Evolutionary conservation across 306 rosid genomes (phyloP).

Genomic region (Elaeagnus macrophylla): DNA sequence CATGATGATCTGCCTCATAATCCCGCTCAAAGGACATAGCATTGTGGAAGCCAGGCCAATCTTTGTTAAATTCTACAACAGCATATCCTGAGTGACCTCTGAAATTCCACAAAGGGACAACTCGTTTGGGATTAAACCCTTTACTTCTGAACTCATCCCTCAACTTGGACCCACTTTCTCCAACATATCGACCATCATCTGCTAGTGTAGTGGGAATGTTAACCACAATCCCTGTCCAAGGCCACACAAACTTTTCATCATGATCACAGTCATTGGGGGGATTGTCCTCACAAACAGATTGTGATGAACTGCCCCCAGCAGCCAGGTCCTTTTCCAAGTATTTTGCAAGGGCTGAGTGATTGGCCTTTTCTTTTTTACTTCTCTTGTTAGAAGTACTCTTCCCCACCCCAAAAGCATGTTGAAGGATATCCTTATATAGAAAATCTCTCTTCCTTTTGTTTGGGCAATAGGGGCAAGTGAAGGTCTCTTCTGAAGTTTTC

Average conservation of each 20-base stretch:
- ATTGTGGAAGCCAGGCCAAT: constrained; percentile 67
- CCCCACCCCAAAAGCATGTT: constrained; percentile 91
- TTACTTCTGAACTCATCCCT: constrained; percentile 66
- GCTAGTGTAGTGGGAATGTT: constrained; percentile 61
- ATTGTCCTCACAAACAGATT: constrained; percentile 31
- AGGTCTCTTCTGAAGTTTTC: constrained; percentile 42
- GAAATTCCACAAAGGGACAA: constrained; percentile 48
- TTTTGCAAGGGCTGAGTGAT: constrained; percentile 65
- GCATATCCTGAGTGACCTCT: constrained; percentile 82
- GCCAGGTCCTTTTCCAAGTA: constrained; percentile 55
- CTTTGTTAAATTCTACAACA: constrained; percentile 67
- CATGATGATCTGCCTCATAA: constrained; percentile 61
- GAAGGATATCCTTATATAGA: constrained; percentile 54
- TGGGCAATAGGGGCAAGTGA: constrained; percentile 74
- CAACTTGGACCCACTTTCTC: constrained; percentile 83
- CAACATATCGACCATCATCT: constrained; percentile 57
- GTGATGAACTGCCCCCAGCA: constrained; percentile 37
- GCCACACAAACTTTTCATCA: constrained; percentile 75
- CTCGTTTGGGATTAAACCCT: constrained; percentile 77
- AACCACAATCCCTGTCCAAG: constrained; percentile 85
- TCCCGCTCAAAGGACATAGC: constrained; percentile 84
- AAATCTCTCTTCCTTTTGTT: constrained; percentile 49
- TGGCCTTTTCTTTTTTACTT: constrained; percentile 58
- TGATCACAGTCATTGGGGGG: constrained; percentile 35
- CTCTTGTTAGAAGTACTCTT: constrained; percentile 74